Percentiles rank a stretch among this genome's conserved stretches.
phyloP scores from a whole-genome alignment of 2,329 filamentous ascomycete genomes.

The Trichophyton schoenleinii region DNA sequence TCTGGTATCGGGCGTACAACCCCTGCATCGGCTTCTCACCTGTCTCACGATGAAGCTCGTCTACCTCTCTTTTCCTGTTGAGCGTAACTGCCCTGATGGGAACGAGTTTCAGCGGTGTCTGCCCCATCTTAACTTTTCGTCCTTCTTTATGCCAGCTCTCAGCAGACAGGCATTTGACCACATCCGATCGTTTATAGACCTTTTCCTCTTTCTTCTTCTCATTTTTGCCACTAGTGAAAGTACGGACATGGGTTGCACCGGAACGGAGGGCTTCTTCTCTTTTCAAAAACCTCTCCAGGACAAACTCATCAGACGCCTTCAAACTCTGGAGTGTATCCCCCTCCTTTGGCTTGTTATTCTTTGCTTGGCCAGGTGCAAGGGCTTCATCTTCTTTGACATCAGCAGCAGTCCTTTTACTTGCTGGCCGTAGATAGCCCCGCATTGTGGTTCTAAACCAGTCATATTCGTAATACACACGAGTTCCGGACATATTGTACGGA shows the following conservation, averaged over 20 bases:
- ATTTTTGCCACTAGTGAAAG: conserved; percentile 64
- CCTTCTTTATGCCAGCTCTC: conserved; percentile 99
- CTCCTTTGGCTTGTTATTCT: conserved; percentile 66
- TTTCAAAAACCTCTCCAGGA: conserved; percentile 72
- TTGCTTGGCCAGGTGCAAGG: conserved; percentile 57
- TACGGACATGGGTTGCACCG: conserved; percentile 55
- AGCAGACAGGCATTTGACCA: conserved; percentile 74
- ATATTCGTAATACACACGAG: conserved; percentile 61
- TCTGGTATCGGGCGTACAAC: conserved; percentile 71
- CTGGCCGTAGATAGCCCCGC: conserved; percentile 52
- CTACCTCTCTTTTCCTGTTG: conserved; percentile 74
- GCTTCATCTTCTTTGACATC: conserved; percentile 70
- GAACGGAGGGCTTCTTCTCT: conserved; percentile 78
- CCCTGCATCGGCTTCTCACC: conserved; percentile 80
- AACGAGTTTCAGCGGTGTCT: conserved; percentile 69
- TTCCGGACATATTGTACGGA: conserved; percentile 63
- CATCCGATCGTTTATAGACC: conserved; percentile 66
- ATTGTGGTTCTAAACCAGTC: conserved; percentile 85
- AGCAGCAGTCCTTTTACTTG: conserved; percentile 47
- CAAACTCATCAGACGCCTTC: conserved; percentile 73
- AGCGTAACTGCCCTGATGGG: conserved; percentile 84
- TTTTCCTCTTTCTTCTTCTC: conserved; percentile 62
- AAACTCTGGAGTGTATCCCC: conserved; percentile 78
- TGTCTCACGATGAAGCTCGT: conserved; percentile 65
- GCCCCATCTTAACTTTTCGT: conserved; percentile 56